Base-by-base conservation (phyloP, 768 basidiomycete genomes). In the Tricholoma sp. region DNA sequence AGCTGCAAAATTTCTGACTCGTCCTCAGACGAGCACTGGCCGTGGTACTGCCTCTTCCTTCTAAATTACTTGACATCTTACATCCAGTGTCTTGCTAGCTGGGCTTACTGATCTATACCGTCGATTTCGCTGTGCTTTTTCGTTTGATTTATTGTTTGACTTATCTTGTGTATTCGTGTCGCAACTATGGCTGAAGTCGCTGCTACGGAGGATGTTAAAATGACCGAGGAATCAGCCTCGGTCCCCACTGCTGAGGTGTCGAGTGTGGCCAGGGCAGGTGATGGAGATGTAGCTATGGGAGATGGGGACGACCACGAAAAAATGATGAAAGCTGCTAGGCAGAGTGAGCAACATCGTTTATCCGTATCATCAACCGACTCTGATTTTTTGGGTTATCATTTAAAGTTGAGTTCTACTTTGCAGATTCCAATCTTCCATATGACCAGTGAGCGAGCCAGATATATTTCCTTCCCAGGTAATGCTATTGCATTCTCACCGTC, bases 401-500 rank as follows among this genome's bases (percentile, higher is more conserved):
- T 37, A 6, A 54, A 97, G 95, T 96, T 65, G 91, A 94, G 68
- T 98, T 97, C 72, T 97, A 98, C 77, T 94, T 98, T 72, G 90
- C 90, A 52, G 94, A 96, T 71, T 82, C 93, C n/a, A 97, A 98
- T 72, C 81, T 98, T 53, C 95, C 95, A 1, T 94, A 83, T 61
- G 91, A 94, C 79, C 89, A 84, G 88, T 88, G 64, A 28, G 79
- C 55, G 18, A 17, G n/a, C 39, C n/a, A 31, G 13, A 32, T 49
- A 2, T 32, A 32, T n/a, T 24, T 32, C 15, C 11, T 4, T 17
- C 24, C 9, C 41, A 31, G 9, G 15, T 41, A 29, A 53, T 44
- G 32, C 39, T n/a, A 31, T 9, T 6, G 11, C 24, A 13, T 13
- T 47, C 20, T 18, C n/a, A 24, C 24, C 24, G 24, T 9, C 18